phyloP scores from a whole-genome alignment of 2,329 filamentous ascomycete genomes.

The Ophiostoma ips region DNA sequence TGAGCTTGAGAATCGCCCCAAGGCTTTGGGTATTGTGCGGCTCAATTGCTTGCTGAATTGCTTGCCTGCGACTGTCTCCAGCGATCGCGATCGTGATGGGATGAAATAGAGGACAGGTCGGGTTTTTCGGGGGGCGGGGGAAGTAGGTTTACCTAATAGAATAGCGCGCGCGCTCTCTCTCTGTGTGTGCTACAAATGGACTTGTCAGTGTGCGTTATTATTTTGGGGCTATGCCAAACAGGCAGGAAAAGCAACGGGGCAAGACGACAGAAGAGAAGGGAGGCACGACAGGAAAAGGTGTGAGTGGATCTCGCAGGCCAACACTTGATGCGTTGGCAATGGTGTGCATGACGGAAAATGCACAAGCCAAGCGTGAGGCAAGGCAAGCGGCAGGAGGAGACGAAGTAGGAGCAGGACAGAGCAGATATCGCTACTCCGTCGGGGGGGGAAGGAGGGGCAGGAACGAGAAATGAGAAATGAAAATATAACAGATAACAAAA shows the following conservation, averaged over 20 bases:
- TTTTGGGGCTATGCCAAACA: background rate
- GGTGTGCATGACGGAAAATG: constrained; percentile 36
- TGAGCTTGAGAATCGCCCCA: too few species aligned
- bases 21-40: too few species aligned
- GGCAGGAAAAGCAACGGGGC: background rate
- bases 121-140: too few species aligned
- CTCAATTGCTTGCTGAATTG: too few species aligned
- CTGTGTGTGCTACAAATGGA: background rate
- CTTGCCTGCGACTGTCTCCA: too few species aligned
- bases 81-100: too few species aligned
- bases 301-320: background rate
- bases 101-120: too few species aligned
- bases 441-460: too few species aligned
- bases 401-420: background rate
- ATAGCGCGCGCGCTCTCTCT: too few species aligned
- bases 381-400: constrained; percentile 2
- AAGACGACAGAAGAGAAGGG: background rate
- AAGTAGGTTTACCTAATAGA: too few species aligned
- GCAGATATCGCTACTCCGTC: background rate
- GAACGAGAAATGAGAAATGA: too few species aligned
- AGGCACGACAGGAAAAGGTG: background rate
- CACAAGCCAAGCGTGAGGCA: constrained; percentile 30
- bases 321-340: constrained; percentile 38
- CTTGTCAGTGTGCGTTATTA: background rate
- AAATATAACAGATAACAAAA: too few species aligned